Evolutionary conservation across 176 grass and related monocot species (phyloP), one percentile per base, ranked within the genome.

Genomic region (Dendrocalamus sinicus): DNA sequence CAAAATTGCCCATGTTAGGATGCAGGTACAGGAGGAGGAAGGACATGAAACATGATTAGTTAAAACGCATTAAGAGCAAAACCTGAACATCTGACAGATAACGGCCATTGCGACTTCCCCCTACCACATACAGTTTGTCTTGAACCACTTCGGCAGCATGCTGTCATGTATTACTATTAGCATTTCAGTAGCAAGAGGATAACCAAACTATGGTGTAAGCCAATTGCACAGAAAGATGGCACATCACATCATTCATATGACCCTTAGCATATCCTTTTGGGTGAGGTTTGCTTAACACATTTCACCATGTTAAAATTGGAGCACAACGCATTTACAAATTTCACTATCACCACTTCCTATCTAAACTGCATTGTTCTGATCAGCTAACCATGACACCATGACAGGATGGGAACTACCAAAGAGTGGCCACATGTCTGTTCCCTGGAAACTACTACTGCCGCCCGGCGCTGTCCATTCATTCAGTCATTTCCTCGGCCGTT

Each of bases 41-140:
- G 8, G 3, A 6, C 4, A 72, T 19, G 79, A 57, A 23, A 39
- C 37, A 17, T 76, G 20, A 70, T 48, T 5, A 40, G 14, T 17
- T 77, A 44, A 43, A 8, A 43, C 20, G 74, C 7, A 20, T 12
- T 16, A 6, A 6, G 65, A 11, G 37, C 12, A 35, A 23, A 75
- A 99, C 96, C 93, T 96, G 96, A 88, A 99, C 67, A 60, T 92
- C 96, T 60, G 90, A 94, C 12, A 96, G 86, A 85, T 89, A 99
- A 12, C 96, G 88, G 9, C 96, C 96, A 86, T 99, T 99, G 37
- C 92, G 88, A 83, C 92, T 99, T 63, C 96, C 96, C 53, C 96
- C 96, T 26, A 99, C 83, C 62, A 99, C 92, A 30, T 89, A 94
- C 8, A 99, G 88, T 59, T 91, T 95, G 26, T 92, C 90, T 45